Evolutionary conservation across 345 rosid genomes (phyloP).

Genomic region (Aquilaria yunnanensis): DNA sequence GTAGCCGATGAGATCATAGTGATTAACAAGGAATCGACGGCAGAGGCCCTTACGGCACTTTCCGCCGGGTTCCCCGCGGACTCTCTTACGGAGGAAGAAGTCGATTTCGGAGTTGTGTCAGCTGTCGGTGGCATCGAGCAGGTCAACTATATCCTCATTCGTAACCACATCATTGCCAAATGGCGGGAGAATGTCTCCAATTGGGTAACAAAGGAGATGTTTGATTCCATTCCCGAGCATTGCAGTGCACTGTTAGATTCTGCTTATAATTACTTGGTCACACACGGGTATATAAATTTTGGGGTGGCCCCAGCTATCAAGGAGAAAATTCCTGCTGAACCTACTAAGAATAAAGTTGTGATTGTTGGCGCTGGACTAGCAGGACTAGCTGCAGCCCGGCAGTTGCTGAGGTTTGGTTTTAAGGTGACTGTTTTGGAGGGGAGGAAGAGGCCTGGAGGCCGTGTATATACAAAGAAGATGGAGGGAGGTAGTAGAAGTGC

Average conservation of each 20-base stretch:
- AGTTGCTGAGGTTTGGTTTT: conserved; percentile 81
- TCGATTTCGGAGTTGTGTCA: conserved; percentile 74
- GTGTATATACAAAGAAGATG: conserved; percentile 96
- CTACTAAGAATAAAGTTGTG: conserved; percentile 42
- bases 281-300: conserved; percentile 80
- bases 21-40: conserved; percentile 82
- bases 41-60: conserved; percentile 82
- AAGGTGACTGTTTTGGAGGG: conserved; percentile 90
- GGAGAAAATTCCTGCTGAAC: conserved; percentile 56
- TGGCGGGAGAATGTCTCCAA: conserved; percentile 74
- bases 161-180: conserved; percentile 80
- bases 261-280: conserved; percentile 69
- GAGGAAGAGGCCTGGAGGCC: conserved; percentile 96
- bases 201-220: conserved; percentile 80
- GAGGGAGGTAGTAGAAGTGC: conserved; percentile 77
- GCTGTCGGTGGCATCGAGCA: conserved; percentile 89
- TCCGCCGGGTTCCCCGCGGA: conserved; percentile 97
- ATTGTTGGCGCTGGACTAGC: conserved; percentile 90
- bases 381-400: conserved; percentile 89
- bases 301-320: conserved; percentile 75
- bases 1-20: conserved; percentile 83
- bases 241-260: conserved; percentile 65
- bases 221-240: conserved; percentile 65
- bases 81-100: conserved; percentile 81
- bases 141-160: conserved; percentile 85